Conservation (phyloP, 1,284 basidiomycete species). For the Rhodotorula sp. region DNA sequence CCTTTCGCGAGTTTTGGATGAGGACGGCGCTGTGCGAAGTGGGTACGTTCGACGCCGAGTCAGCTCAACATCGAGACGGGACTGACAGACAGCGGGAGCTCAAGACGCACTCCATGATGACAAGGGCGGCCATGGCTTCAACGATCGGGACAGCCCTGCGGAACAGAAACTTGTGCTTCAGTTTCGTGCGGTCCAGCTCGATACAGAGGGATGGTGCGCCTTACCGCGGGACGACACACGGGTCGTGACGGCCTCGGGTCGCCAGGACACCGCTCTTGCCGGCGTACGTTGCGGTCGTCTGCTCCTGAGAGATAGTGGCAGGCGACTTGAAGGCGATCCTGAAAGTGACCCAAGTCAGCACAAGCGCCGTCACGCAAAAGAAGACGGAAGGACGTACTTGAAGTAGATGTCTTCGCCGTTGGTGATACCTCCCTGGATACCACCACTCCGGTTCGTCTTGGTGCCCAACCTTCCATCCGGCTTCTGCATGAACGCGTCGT, state of each 20-base stretch:
- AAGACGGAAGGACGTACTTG: conserved; percentile 57
- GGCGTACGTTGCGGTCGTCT: conserved; percentile 87
- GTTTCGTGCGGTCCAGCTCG: background rate
- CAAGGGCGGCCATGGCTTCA: conserved; percentile 94
- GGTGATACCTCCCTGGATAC: conserved; percentile 95
- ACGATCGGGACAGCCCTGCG: conserved; percentile 87
- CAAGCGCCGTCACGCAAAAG: background rate
- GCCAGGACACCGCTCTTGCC: conserved; percentile 83
- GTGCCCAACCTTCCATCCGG: conserved; percentile 74
- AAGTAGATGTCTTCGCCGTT: conserved; percentile 99
- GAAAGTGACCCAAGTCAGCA: conserved; percentile 5
- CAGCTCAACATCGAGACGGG: background rate
- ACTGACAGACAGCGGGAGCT: background rate
- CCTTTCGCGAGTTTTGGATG: conserved; percentile 75
- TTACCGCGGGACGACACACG: conserved; percentile 87
- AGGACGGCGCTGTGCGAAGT: conserved; percentile 60
- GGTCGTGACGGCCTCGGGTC: conserved; percentile 72
- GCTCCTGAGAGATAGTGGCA: conserved; percentile 92
- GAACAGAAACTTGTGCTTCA: background rate
- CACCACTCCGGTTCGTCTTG: conserved; percentile 91
- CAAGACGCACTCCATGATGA: conserved; percentile 75
- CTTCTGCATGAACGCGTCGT: conserved; percentile 78
- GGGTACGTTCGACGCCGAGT: background rate
- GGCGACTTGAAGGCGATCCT: conserved; percentile 98
- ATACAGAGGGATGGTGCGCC: background rate